Evolutionary conservation across 1,284 basidiomycete genomes (phyloP), one percentile per base, ranked within the genome.

Genomic region (Melampsora medusae): DNA sequence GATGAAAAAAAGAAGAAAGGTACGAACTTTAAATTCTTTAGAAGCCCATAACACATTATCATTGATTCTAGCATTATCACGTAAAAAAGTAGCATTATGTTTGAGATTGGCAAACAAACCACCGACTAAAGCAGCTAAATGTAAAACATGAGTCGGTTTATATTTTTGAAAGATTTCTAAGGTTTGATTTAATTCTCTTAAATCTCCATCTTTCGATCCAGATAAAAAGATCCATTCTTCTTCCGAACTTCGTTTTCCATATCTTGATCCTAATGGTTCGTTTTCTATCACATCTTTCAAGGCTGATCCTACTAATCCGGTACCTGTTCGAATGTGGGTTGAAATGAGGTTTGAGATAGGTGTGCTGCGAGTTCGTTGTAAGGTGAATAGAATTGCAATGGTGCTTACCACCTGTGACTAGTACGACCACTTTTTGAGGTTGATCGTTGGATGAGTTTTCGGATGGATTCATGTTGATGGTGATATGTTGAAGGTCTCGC

Each of bases 81-180:
- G 89, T 31, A 94, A 86, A 86, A 95, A 93, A 28, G 90, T 48
- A 74, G 89, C 91, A 83, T 95, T 94, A 84, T 89, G 89, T 81
- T 90, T 90, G 90, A 94, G 93, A 85, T 95, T 95, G 80, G 89
- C 90, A 86, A 93, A 95, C 38, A 95, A 84, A 14, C 93, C 93
- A 12, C 93, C 92, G 72, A 95, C 92, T 91, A 81, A 78, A 4
- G 81, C 81, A 5, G 81, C 81, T 19, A 82, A 79, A 84, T 96
- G 93, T 80, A 95, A 93, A 79, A 95, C 91, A 86, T 93, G 90
- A 0, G 91, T 94, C 0, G 93, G 92, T 80, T 90, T 89, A 84
- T 94, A 89, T 84, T 91, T 92, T 80, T 91, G 89, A 79, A 91
- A 94, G 80, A 94, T 84, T 65, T 77, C 78, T 71, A 80, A 78